A percentile compares a stretch with the other conserved stretches of the same genome.
Conservation (phyloP, 2,329 filamentous ascomycete species). For the Scytalidium sp. region DNA sequence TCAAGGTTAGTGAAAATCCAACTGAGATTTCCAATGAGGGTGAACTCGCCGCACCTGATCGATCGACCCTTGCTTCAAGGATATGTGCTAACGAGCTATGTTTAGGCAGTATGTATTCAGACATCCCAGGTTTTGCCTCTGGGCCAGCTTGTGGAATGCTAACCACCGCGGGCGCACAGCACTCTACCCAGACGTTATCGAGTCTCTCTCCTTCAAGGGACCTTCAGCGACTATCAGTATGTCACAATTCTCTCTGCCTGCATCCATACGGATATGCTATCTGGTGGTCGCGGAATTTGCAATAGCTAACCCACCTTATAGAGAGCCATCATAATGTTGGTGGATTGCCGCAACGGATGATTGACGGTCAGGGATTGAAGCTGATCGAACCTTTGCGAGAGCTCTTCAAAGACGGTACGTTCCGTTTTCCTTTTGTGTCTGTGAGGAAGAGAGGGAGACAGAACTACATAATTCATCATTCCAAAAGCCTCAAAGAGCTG, state of each 20-base stretch:
- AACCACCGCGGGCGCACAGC: constrained; percentile 11
- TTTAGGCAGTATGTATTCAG: not conserved
- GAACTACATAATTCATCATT: no score
- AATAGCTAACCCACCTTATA: not conserved
- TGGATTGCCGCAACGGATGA: constrained; percentile 58
- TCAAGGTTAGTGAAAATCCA: no score
- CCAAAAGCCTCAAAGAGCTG: constrained; percentile 1
- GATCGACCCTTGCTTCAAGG: no score
- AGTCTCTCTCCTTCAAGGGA: constrained; percentile 69
- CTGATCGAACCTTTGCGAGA: constrained; percentile 77
- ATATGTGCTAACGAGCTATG: no score
- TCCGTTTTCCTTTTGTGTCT: constrained; percentile 3
- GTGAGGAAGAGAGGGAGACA: constrained; percentile 1
- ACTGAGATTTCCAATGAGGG: no score
- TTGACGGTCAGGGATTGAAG: constrained; percentile 51
- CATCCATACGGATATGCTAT: no score
- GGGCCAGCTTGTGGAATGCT: not conserved
- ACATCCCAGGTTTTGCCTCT: constrained; percentile 40
- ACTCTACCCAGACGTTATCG: constrained; percentile 64
- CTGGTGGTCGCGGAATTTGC: no score
- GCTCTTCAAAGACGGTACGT: constrained; percentile 67
- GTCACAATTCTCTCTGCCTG: no score
- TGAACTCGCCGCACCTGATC: no score
- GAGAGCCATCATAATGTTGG: constrained; percentile 67
- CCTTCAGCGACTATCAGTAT: constrained; percentile 68